phyloP scores from a whole-genome alignment of 192 early-diverging fungal species.

The Physocladia obscura region DNA sequence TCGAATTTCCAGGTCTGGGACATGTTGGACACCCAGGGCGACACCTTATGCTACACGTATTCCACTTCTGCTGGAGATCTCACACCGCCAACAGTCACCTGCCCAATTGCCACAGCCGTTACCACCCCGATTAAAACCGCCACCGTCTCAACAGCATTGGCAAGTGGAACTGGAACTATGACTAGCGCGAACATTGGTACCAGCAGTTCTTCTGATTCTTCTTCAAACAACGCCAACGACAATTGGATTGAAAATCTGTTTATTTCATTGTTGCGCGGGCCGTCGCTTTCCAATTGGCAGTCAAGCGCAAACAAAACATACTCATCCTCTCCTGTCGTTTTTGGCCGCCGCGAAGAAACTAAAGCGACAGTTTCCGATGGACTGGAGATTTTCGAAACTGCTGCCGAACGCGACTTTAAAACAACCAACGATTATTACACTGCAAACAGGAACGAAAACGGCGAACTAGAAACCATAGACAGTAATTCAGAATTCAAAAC shows the following conservation, averaged over 20 bases:
- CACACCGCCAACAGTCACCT: slow-evolving; percentile 5
- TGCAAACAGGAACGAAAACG: too few species aligned
- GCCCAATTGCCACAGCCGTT: neutral
- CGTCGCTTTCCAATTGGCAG: neutral
- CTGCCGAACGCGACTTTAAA: too few species aligned
- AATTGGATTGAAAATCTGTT: too few species aligned
- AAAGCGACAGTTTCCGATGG: neutral
- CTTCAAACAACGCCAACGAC: neutral
- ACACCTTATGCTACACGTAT: slow-evolving; percentile 22
- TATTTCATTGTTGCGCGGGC: neutral
- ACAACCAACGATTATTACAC: too few species aligned
- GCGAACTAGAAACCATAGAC: too few species aligned
- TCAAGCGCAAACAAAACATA: neutral
- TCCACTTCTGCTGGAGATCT: slow-evolving; percentile 2
- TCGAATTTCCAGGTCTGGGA: neutral
- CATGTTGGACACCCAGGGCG: slow-evolving; percentile 15
- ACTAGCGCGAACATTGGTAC: neutral
- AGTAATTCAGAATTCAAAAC: too few species aligned
- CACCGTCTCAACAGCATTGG: neutral
- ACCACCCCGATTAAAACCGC: neutral
- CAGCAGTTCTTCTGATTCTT: neutral
- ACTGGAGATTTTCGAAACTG: too few species aligned
- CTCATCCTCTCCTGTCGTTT: too few species aligned
- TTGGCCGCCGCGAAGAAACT: neutral
- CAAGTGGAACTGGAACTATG: neutral